Evolutionary conservation across 495 filamentous ascomycete genomes (phyloP), one percentile per base, ranked within the genome.

Genomic region (Geoglossum glabrum): DNA sequence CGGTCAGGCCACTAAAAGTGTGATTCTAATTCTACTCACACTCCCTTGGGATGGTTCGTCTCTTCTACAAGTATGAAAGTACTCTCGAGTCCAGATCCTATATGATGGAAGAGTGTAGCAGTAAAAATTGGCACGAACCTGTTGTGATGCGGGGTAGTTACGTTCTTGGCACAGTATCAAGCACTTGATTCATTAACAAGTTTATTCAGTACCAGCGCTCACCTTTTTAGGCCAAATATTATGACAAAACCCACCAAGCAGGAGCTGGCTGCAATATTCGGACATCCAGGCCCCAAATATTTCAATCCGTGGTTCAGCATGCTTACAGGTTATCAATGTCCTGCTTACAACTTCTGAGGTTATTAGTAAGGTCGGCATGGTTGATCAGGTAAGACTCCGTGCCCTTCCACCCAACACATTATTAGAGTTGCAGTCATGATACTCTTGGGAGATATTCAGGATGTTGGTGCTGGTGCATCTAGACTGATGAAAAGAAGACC

Each of bases 351-450:
- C n/a, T 50, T 28, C 26, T 8, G 46, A 50, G 6, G 46, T 50
- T 47, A 34, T 34, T 34, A 34, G 31, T 34, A 11, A 34, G 31
- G 31, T 34, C 31, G 31, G 31, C 31, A 34, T 34, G 31, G 31
- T 34, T 34, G 31, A 34, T 34, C 31, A 34, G 31, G 31, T 11
- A 34, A 34, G 31, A 34, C 31, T 34, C 31, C 31, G 31, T 34
- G 31, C 31, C 31, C 31, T 34, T 34, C 31, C 31, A 34, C 31
- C 31, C 31, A 34, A 34, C 31, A 43, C 27, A 15, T 11, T 58
- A 60, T 65, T 60, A 68, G 62, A 34, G 31, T 34, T 34, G 31
- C 5, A 34, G 31, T 34, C 31, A 34, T 34, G 31, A 34, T 34
- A 34, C 31, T 34, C 31, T 34, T 34, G 31, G 31, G 31, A 34